These are phyloP conservation scores for Exserohilum turcica DNA, from an alignment of 2,329 filamentous ascomycete genomes.

Conservation along the genomic window DNA sequence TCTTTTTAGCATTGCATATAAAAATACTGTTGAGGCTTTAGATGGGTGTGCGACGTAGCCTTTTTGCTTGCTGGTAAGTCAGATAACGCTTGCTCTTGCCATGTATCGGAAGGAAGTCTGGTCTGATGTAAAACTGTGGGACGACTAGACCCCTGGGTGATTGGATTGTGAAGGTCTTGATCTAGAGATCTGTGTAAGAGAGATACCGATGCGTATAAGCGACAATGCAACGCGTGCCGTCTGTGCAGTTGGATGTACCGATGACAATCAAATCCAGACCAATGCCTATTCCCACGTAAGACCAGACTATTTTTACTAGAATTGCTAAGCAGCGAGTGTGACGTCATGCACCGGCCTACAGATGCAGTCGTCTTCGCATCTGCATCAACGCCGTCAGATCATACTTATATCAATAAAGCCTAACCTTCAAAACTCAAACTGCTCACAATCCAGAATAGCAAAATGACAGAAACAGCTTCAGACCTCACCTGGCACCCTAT, in stretches of 20 bases:
- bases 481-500: constrained; percentile 35
- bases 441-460: background rate
- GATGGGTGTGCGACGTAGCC: no score
- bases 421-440: background rate
- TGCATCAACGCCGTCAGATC: background rate
- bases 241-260: background rate
- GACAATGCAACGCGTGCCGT: background rate
- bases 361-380: background rate
- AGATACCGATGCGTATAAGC: background rate
- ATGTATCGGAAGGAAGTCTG: background rate
- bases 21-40: no score
- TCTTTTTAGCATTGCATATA: no score
- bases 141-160: background rate
- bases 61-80: no score
- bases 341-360: background rate
- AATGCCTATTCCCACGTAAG: background rate
- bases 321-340: background rate
- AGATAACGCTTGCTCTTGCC: no score
- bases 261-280: background rate
- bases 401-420: background rate
- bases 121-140: background rate
- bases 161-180: background rate
- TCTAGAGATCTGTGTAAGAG: background rate
- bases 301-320: background rate
- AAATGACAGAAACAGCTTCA: constrained; percentile 1